A percentile compares a stretch with the other conserved stretches of the same genome.
phyloP scores from a whole-genome alignment of 169 alveolate species.

The Plasmodium inui region DNA sequence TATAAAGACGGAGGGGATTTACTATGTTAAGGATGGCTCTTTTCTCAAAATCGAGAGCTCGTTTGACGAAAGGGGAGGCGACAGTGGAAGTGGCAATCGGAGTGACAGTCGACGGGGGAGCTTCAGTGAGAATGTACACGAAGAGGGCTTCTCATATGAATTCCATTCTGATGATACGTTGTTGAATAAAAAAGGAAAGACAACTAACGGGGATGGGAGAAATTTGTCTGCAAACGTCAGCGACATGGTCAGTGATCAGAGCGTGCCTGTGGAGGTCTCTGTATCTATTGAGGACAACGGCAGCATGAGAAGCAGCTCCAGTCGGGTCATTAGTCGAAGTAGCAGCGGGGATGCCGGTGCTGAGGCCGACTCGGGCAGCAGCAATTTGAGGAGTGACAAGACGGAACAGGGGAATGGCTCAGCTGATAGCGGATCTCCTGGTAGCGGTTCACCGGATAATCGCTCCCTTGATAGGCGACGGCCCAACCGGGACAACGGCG shows the following conservation, averaged over 20 bases:
- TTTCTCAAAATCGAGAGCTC: slow-evolving; percentile 25
- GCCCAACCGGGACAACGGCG: not conserved
- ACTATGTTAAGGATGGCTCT: slow-evolving; percentile 13
- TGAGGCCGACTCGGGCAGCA: not conserved
- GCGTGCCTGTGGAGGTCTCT: not conserved
- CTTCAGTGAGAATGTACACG: not conserved
- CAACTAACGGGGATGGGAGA: not conserved
- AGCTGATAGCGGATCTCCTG: not conserved
- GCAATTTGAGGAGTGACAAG: not conserved
- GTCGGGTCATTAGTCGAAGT: not conserved
- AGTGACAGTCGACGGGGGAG: not conserved
- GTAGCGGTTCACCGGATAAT: not conserved
- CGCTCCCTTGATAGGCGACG: not conserved
- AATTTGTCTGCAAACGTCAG: too few relatives aligned
- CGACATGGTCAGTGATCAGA: not conserved
- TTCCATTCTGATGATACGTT: not conserved
- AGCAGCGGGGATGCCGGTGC: not conserved
- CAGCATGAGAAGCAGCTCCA: not conserved
- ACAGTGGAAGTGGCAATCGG: not conserved
- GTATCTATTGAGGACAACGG: not conserved
- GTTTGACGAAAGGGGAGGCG: not conserved
- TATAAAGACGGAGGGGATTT: slow-evolving; percentile 59
- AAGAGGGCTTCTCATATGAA: not conserved
- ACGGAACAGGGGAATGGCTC: not conserved
- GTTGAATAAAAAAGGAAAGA: not conserved